Evolutionary conservation across 2,329 filamentous ascomycete genomes (phyloP), one percentile per base, ranked within the genome.

Genomic region (Chrysoporthe deuterocubensis): DNA sequence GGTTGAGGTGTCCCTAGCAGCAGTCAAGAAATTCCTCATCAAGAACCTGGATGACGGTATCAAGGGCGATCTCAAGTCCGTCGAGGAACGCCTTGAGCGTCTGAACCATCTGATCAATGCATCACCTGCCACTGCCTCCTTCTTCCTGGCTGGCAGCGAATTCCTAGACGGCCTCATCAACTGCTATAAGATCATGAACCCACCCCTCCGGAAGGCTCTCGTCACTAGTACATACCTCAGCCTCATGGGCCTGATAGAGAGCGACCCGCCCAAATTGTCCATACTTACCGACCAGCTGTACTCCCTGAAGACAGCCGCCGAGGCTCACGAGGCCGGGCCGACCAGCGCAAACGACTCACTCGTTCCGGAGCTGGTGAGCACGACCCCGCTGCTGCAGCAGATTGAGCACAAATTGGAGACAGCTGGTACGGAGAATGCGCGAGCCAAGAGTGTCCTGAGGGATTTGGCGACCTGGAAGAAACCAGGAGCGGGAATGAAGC

Each of bases 101-200:
- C 75, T 93, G n/a, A 91, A 89, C 68, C 83, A 88, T 62, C 79
- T 94, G 4, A 79, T 93, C 5, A 84, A 88, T 72, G 82, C 81
- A 7, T 92, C 89, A 5, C 82, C 87, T 0, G 81, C 84, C 26
- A 81, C 83, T 0, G 86, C 85, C 26, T 79, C 81, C 1, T 82
- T 92, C 72, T 90, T 97, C 73, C 86, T 97, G 72, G 91, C 91
- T 0, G 95, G 95, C 0, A 94, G 92, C 62, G 95, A 97, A 78
- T 95, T 96, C 73, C 79, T 97, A 26, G 95, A 97, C 76, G 88
- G 91, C 0, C 83, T 97, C 14, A 82, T 88, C 48, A 81, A 81
- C 62, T 89, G 89, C 70, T 94, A 90, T 77, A 84, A 82, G 61
- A 84, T 90, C 67, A 89, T 87, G 77, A 87, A 89, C 67, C 85